Conservation (phyloP, 106 monocot genomes). For the Phalaenopsis equestris region DNA sequence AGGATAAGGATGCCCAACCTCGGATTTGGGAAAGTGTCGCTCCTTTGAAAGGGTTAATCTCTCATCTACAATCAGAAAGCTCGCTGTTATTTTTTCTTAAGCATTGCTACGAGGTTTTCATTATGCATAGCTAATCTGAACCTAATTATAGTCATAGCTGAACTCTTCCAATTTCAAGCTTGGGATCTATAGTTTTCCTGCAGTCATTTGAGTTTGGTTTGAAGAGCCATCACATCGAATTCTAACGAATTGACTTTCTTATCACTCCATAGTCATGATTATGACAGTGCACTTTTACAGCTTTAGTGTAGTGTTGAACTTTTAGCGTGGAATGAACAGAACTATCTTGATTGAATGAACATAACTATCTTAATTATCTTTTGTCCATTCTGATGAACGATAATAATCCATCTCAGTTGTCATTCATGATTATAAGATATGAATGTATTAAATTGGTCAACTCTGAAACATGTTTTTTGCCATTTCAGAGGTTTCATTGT, state of each 20-base stretch:
- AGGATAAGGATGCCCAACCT: slow-evolving; percentile 69
- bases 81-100: background rate
- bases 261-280: too few relatives aligned
- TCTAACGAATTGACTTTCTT: background rate
- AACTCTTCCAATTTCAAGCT: background rate
- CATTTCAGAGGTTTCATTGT: slow-evolving; percentile 74
- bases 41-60: slow-evolving; percentile 73
- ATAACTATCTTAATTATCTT: too few relatives aligned
- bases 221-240: background rate
- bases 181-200: background rate
- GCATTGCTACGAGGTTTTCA: background rate
- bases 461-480: background rate
- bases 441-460: background rate
- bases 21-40: slow-evolving; percentile 78
- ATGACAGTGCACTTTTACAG: too few relatives aligned
- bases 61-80: background rate
- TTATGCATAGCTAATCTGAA: too few relatives aligned
- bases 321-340: too few relatives aligned
- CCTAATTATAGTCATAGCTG: background rate
- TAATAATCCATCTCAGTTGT: background rate
- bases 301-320: background rate
- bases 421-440: background rate
- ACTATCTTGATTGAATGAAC: too few relatives aligned
- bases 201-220: background rate
- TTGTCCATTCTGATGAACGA: background rate